These are phyloP conservation scores for Colletotrichum liaoningense DNA, from an alignment of 2,329 filamentous ascomycete species.

Conservation along the genomic window DNA sequence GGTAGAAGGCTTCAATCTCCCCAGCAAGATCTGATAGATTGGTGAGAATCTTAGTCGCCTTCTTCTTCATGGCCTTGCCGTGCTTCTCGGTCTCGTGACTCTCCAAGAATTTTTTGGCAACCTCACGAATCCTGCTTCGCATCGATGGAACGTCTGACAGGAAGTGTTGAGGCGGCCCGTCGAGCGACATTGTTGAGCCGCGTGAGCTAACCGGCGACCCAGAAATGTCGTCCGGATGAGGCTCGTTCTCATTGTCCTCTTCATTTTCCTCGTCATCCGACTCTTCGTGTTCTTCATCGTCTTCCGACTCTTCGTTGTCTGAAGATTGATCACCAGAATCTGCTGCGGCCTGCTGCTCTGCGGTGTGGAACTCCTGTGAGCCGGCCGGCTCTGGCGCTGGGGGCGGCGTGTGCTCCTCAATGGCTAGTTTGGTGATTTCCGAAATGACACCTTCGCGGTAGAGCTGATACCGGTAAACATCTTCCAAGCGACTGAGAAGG, in stretches of 20 bases:
- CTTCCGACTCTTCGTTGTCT: slow-evolving; percentile 62
- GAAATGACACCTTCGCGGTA: slow-evolving; percentile 96
- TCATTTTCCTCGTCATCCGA: slow-evolving; percentile 68
- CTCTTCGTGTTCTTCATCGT: slow-evolving; percentile 58
- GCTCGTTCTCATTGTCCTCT: slow-evolving; percentile 52
- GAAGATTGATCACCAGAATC: slow-evolving; percentile 45
- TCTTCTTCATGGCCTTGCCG: slow-evolving; percentile 79
- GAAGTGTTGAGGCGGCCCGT: slow-evolving; percentile 62
- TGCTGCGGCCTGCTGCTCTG: slow-evolving; percentile 22
- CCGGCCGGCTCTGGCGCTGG: slow-evolving; percentile 46
- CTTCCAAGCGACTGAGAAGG: slow-evolving; percentile 83
- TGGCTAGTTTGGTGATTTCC: slow-evolving; percentile 86
- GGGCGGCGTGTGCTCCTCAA: slow-evolving; percentile 49
- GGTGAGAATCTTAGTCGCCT: slow-evolving; percentile 80
- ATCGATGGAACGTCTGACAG: slow-evolving; percentile 66
- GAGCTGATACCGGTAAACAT: slow-evolving; percentile 94
- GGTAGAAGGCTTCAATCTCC: slow-evolving; percentile 79
- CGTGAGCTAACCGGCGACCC: slow-evolving; percentile 76
- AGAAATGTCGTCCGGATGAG: slow-evolving; percentile 67
- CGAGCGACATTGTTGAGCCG: slow-evolving; percentile 73
- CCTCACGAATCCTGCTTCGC: slow-evolving; percentile 78
- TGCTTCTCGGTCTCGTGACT: slow-evolving; percentile 82
- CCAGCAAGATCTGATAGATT: slow-evolving; percentile 78
- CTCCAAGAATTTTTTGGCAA: slow-evolving; percentile 86
- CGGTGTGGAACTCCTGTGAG: slow-evolving; percentile 6